Conservation (phyloP, 2,329 filamentous ascomycete genomes). For the Claviceps spartinae region DNA sequence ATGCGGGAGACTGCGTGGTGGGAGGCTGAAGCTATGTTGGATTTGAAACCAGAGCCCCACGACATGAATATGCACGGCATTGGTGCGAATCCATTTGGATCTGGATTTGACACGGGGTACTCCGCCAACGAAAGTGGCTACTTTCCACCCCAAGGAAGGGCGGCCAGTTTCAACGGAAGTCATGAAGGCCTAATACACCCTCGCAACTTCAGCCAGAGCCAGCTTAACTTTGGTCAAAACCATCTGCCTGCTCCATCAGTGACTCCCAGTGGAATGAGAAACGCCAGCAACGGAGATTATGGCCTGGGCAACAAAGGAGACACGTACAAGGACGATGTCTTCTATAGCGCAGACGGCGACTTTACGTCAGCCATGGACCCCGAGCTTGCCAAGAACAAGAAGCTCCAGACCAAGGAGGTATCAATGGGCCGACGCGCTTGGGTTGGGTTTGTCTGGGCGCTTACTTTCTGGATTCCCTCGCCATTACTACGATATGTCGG, state of each 20-base stretch:
- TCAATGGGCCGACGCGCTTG: conserved; percentile 56
- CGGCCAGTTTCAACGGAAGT: conserved; percentile 50
- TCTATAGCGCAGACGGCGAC: conserved; percentile 58
- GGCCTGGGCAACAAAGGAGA: conserved; percentile 82
- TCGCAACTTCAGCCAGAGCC: conserved; percentile 42
- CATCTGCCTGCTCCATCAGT: conserved; percentile 42
- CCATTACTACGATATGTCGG: conserved; percentile 67
- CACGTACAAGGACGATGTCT: conserved; percentile 56
- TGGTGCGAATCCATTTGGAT: conserved; percentile 32
- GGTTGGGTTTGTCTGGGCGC: conserved; percentile 68
- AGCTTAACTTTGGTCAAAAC: conserved; percentile 33
- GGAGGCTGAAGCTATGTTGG: conserved; percentile 94
- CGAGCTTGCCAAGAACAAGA: conserved; percentile 63
- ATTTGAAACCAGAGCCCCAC: conserved; percentile 57
- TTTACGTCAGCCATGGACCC: conserved; percentile 60
- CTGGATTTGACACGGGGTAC: conserved; percentile 55
- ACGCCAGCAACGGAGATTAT: conserved; percentile 60
- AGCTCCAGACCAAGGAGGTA: conserved; percentile 56
- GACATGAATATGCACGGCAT: conserved; percentile 14
- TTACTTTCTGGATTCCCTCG: conserved; percentile 94
- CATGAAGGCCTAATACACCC: conserved; percentile 57
- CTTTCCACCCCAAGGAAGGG: conserved; percentile 50
- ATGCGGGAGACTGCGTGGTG: conserved; percentile 91
- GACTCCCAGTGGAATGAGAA: conserved; percentile 43
- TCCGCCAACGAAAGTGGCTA: conserved; percentile 54